A percentile compares a stretch with the other conserved stretches of the same genome.
Conservation (phyloP, 2,329 filamentous ascomycete species). For the Neonectria sp. region DNA sequence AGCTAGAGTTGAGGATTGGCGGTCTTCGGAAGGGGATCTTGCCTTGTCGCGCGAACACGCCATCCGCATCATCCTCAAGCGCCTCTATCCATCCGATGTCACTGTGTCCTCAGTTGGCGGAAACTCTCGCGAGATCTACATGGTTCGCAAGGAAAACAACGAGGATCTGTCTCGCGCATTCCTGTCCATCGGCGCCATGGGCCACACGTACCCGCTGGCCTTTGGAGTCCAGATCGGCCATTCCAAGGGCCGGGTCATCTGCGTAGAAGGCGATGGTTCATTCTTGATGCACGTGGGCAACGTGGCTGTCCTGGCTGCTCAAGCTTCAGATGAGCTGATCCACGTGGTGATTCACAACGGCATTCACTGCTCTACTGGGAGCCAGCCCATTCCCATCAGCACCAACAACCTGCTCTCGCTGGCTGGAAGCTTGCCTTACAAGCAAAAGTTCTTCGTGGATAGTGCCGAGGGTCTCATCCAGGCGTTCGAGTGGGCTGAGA, state of each 20-base stretch:
- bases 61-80: conserved; percentile 5
- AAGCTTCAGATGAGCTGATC: conserved; percentile 3
- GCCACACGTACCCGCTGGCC: conserved; percentile 3
- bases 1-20: conserved; percentile 1
- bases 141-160: conserved; percentile 23
- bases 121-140: conserved; percentile 28
- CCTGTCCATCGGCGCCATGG: conserved; percentile 4
- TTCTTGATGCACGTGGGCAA: conserved; percentile 5
- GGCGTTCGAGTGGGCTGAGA: conserved; percentile 23
- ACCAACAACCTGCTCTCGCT: conserved; percentile 17
- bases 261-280: conserved; percentile 3
- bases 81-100: conserved; percentile 15
- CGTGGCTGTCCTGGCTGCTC: conserved; percentile 2
- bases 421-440: conserved; percentile 23
- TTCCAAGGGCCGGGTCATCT: conserved; percentile 4
- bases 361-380: conserved; percentile 7
- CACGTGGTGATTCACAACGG: conserved; percentile 5
- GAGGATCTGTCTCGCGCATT: conserved; percentile 14
- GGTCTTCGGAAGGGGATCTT: conserved; percentile 3
- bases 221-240: conserved; percentile 2
- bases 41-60: conserved; percentile 2
- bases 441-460: conserved; percentile 30
- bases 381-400: not conserved
- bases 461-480: conserved; percentile 25
- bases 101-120: conserved; percentile 26